Evolutionary conservation across 257 asterid genomes (phyloP).

Genomic region (Orobanche coerulescens): DNA sequence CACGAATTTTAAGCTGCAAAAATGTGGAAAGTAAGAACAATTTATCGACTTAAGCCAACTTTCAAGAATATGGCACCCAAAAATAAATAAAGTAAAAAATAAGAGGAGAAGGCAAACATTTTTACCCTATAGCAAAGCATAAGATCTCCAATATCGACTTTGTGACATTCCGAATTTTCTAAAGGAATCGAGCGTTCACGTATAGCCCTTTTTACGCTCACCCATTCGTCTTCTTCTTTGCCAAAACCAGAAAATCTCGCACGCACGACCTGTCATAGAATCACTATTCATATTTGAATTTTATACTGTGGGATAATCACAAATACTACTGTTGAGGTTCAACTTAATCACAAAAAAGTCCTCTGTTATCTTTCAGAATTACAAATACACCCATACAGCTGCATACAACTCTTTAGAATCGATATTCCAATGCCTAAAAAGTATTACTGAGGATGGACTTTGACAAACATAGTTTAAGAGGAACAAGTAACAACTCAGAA

Average conservation of each 20-base stretch:
- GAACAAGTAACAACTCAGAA: neutral
- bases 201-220: constrained; percentile 45
- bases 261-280: constrained; percentile 51
- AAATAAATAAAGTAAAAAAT: neutral
- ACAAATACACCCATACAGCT: neutral
- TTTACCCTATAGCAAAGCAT: constrained; percentile 82
- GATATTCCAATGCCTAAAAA: neutral
- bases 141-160: constrained; percentile 58
- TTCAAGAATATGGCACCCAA: neutral
- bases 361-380: neutral
- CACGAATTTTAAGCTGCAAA: neutral
- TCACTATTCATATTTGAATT: neutral
- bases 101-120: neutral
- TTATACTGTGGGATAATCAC: neutral
- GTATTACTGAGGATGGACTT: neutral
- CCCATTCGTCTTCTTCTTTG: constrained; percentile 88
- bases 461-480: neutral
- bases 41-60: neutral
- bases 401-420: no score
- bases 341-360: neutral
- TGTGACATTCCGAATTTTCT: constrained; percentile 61
- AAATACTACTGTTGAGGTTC: neutral
- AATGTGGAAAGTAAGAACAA: neutral
- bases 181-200: constrained; percentile 88
- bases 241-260: constrained; percentile 79